phyloP scores from a whole-genome alignment of 768 basidiomycete species.

The Lactarius hengduanensis region DNA sequence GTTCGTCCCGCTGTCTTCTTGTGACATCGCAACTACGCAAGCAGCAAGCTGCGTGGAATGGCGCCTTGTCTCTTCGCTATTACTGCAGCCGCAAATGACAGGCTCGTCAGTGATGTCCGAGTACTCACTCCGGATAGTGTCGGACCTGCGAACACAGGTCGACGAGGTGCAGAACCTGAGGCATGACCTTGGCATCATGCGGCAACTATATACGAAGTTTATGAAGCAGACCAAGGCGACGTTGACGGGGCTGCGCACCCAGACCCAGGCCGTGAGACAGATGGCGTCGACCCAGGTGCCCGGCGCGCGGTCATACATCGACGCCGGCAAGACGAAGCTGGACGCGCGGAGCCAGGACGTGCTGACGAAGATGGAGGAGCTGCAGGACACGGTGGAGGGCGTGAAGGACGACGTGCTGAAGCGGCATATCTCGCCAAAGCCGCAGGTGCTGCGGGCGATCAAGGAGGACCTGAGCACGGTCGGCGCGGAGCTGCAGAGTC shows the following conservation, averaged over 20 bases:
- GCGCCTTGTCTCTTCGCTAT: conserved; percentile 36
- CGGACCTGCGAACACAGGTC: conserved; percentile 87
- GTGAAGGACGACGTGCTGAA: conserved; percentile 91
- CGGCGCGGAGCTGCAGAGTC: conserved; percentile 65
- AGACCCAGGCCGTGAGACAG: conserved; percentile 86
- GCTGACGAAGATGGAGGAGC: conserved; percentile 88
- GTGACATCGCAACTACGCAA: no score
- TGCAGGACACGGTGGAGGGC: conserved; percentile 86
- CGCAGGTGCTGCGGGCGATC: conserved; percentile 64
- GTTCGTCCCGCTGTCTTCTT: no score
- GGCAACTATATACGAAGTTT: conserved; percentile 93
- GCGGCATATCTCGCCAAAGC: conserved; percentile 81
- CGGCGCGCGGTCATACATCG: conserved; percentile 83
- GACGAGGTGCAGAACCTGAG: conserved; percentile 94
- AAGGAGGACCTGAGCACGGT: conserved; percentile 68
- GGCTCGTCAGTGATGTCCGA: conserved; percentile 74
- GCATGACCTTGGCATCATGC: conserved; percentile 88
- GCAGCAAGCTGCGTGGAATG: no score
- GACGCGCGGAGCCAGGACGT: conserved; percentile 86
- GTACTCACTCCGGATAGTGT: conserved; percentile 68
- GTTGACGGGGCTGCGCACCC: conserved; percentile 69
- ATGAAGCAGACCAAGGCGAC: conserved; percentile 89
- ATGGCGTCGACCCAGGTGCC: conserved; percentile 80
- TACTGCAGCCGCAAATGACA: conserved; percentile 61
- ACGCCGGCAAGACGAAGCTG: conserved; percentile 87